Conservation (phyloP, 441 rosid species). For the Syzygium malaccense region DNA sequence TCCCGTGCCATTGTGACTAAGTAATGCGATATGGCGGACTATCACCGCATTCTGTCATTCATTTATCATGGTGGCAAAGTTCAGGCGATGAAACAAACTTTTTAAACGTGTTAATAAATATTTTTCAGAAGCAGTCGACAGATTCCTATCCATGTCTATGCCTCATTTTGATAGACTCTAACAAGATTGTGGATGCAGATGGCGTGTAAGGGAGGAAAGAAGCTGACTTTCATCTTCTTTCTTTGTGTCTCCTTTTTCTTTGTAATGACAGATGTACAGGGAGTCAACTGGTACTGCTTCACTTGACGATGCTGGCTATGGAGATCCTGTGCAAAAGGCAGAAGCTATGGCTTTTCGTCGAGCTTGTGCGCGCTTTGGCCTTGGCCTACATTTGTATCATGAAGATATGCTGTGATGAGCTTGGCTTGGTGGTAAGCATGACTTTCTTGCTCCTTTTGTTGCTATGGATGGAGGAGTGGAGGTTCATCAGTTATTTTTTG, state of each 20-base stretch:
- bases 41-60: not conserved
- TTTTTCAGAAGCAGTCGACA: not conserved
- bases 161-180: not conserved
- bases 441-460: not conserved
- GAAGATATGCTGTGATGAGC: constrained; percentile 42
- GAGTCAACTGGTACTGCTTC: constrained; percentile 76
- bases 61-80: not conserved
- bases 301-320: constrained; percentile 40
- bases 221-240: not conserved
- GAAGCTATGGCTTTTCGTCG: constrained; percentile 92
- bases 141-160: not conserved
- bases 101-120: not conserved
- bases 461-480: not conserved
- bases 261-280: constrained; percentile 31
- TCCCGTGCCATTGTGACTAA: not conserved
- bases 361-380: constrained; percentile 82
- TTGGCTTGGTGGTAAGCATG: not conserved
- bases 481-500: not conserved
- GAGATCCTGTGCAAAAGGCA: constrained; percentile 79
- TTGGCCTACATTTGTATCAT: constrained; percentile 81
- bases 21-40: not conserved
- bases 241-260: not conserved
- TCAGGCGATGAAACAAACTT: not conserved
- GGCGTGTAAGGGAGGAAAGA: not conserved
- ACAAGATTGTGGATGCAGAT: not conserved